Evolutionary conservation across 2,329 filamentous ascomycete genomes (phyloP).

Genomic region (Diaporthe amygdali): DNA sequence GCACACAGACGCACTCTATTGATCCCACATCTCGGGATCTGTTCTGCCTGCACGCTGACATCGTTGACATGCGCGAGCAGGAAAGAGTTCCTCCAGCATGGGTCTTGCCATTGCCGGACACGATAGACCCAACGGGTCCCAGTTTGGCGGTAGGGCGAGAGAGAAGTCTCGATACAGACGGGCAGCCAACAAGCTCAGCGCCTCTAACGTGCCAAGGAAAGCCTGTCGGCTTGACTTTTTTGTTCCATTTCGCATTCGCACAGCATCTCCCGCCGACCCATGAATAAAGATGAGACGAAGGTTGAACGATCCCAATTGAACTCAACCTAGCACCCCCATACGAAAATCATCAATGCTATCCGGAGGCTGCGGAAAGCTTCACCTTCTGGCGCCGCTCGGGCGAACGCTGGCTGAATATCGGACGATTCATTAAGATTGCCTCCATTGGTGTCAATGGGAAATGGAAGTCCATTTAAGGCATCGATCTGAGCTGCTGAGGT

Average conservation of each 20-base stretch:
- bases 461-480: not conserved
- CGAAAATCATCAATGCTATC: not conserved
- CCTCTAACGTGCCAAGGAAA: conserved; percentile 4
- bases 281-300: conserved; percentile 2
- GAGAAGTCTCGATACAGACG: not conserved
- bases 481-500: not conserved
- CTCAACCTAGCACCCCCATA: not conserved
- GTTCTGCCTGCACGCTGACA: not conserved
- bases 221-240: not conserved
- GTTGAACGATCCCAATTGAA: not conserved
- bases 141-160: not conserved
- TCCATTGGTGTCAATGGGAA: not conserved
- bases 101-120: not conserved
- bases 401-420: not conserved
- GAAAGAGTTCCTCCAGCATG: not conserved
- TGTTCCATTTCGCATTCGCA: not conserved
- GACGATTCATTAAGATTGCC: not conserved
- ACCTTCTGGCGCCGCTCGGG: not conserved
- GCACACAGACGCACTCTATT: not conserved
- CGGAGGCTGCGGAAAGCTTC: conserved; percentile 3
- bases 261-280: not conserved
- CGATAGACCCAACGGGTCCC: not conserved
- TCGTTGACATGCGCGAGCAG: not conserved
- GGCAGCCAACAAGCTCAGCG: not conserved
- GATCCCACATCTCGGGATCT: not conserved